Evolutionary conservation across 2,329 filamentous ascomycete genomes (phyloP).

Genomic region (Sordariomycetes sp.): DNA sequence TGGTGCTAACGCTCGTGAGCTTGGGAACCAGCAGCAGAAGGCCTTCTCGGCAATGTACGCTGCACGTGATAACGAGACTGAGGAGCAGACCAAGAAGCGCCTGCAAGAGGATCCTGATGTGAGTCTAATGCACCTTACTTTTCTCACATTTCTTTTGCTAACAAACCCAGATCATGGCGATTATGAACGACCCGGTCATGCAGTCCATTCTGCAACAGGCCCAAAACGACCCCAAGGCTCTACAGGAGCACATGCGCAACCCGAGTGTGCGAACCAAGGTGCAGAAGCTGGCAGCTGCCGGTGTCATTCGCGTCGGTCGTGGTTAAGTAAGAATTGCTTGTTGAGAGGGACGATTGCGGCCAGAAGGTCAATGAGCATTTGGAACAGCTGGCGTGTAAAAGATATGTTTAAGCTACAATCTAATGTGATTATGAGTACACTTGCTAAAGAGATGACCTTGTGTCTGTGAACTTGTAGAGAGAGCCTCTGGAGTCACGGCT

Average conservation of each 20-base stretch:
- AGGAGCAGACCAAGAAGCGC: conserved; percentile 89
- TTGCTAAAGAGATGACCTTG: no score
- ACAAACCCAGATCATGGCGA: conserved; percentile 61
- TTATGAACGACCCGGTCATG: conserved; percentile 96
- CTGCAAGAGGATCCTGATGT: conserved; percentile 87
- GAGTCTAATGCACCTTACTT: conserved; percentile 23
- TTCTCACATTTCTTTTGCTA: conserved; percentile 9
- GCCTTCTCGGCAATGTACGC: conserved; percentile 84
- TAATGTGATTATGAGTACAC: no score
- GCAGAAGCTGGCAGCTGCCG: conserved; percentile 87
- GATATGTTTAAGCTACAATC: no score
- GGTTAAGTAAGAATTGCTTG: no score
- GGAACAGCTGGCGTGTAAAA: no score
- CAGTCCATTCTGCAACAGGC: conserved; percentile 95
- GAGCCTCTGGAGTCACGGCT: no score
- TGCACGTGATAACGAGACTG: conserved; percentile 85
- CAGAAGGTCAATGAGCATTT: no score
- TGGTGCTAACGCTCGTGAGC: conserved; percentile 79
- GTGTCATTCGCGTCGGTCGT: conserved; percentile 73
- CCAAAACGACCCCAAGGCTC: conserved; percentile 81
- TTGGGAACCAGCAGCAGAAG: conserved; percentile 91
- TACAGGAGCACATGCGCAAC: conserved; percentile 98
- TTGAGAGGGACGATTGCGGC: no score
- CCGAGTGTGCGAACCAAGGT: conserved; percentile 77
- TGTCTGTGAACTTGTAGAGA: no score